Evolutionary conservation across 2,329 filamentous ascomycete genomes (phyloP), one percentile per base, ranked within the genome.

Genomic region (Hirsutella rhossiliensis): DNA sequence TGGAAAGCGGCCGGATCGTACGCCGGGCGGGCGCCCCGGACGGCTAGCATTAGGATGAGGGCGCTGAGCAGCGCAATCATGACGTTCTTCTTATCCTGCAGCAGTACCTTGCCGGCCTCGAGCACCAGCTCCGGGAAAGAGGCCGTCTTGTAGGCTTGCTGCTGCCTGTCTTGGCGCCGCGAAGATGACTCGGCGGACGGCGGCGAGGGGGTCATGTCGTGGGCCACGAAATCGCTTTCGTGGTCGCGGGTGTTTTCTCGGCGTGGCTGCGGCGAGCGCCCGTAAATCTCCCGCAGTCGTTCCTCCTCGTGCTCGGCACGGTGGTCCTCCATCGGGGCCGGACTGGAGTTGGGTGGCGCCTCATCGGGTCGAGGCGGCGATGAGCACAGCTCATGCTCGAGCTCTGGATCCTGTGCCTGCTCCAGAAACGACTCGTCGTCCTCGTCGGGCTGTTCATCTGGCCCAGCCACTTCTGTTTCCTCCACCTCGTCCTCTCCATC

Each of bases 51-150:
- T 13, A 78, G 50, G 2, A 78, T 67, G n/a, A 81, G 55, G 2
- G 74, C 46, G 44, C 72, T 69, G 42, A 82, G 61, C 0, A 75
- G 53, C 5, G 66, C 62, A 23, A 82, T 80, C n/a, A 69, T 61
- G 11, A 80, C 56, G 45, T 81, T 82, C 61, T 73, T 79, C 45
- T 67, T 67, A 51, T 82, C 78, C 40, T 71, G 67, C 52, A 81
- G 53, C 17, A 75, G 57, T 8, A 81, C 71, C 29, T 69, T 66
- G 42, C 65, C 62, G 0, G 76, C 74, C 49, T 76, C 72, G 9
- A 75, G 51, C 0, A 81, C 53, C 9, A 81, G 62, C 47, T 78
- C 71, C 0, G 67, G 62, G 11, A 82, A 64, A 2, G 72, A 73
- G 0, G 73, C 72, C 11, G 60, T 60, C 47, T 71, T 63, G 43